These are phyloP conservation scores for Scheffersomyces insectosa DNA, from an alignment of 1,139 yeast genomes.

Conservation along the genomic window DNA sequence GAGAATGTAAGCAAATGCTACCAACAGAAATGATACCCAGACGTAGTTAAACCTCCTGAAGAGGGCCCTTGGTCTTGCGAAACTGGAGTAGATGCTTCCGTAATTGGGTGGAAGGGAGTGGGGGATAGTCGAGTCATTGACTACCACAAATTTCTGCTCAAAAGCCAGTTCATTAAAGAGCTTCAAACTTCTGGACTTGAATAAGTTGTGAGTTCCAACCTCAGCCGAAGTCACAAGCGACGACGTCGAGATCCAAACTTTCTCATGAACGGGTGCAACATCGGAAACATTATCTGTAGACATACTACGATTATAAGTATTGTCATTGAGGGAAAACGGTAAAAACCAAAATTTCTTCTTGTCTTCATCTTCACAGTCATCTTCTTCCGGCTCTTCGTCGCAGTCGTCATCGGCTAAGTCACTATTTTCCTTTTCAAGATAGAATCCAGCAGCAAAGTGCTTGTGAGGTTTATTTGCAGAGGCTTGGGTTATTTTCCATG, in stretches of 20 bases:
- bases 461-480: not conserved
- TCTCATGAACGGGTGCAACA: not conserved
- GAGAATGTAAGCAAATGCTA: no score
- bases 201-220: conserved; percentile 10
- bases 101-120: no score
- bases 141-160: no score
- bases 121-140: no score
- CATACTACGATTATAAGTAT: not conserved
- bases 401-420: conserved; percentile 1
- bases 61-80: no score
- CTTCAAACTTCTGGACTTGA: conserved; percentile 1
- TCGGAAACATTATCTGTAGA: not conserved
- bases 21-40: no score
- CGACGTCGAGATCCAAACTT: conserved; percentile 6
- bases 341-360: conserved; percentile 10
- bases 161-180: not conserved
- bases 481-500: no score
- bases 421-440: not conserved
- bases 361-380: conserved; percentile 6
- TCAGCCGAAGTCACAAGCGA: conserved; percentile 7
- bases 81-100: no score
- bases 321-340: conserved; percentile 9
- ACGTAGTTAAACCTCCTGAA: no score
- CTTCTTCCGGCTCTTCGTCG: conserved; percentile 9
- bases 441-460: conserved; percentile 1